A percentile compares a stretch with the other conserved stretches of the same genome.
Conservation (phyloP, 2,329 filamentous ascomycete species). For the Raffaelea arxii region DNA sequence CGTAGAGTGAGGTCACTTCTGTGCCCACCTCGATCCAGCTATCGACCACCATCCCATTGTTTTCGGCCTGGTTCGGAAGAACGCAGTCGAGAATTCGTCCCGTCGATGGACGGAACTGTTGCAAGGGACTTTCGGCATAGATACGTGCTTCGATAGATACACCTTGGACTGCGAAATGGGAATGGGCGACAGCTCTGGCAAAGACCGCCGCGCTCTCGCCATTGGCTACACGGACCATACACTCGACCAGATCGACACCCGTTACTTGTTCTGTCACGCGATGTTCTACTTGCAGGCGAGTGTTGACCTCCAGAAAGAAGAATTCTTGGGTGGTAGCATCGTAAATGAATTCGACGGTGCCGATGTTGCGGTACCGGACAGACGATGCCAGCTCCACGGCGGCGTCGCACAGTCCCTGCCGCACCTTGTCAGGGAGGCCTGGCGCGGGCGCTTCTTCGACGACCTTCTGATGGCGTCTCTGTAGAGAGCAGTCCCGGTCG, state of each 20-base stretch:
- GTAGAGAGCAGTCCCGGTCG: conserved; percentile 53
- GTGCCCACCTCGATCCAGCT: neutral
- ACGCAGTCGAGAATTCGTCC: neutral
- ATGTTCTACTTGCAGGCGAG: conserved; percentile 34
- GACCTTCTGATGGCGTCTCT: conserved; percentile 54
- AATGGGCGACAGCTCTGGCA: neutral
- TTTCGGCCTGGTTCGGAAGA: neutral
- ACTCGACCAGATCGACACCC: conserved; percentile 26
- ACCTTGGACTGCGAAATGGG: neutral
- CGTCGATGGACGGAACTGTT: neutral
- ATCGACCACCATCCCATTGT: neutral
- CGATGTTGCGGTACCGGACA: conserved; percentile 6
- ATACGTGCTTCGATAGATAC: neutral
- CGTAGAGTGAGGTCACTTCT: too few species aligned
- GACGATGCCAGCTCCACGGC: conserved; percentile 2
- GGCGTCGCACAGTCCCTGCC: conserved; percentile 15
- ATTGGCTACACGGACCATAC: conserved; percentile 24
- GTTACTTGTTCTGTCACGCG: conserved; percentile 29
- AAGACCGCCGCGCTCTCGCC: conserved; percentile 37
- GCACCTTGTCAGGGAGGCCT: conserved; percentile 26
- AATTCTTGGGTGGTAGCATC: conserved; percentile 6
- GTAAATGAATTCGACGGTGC: conserved; percentile 10
- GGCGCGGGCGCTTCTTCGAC: conserved; percentile 56
- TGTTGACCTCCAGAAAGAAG: conserved; percentile 12
- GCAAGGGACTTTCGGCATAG: neutral